Base-by-base conservation (phyloP, 2,329 filamentous ascomycete species). In the Sordariomycetes sp. region DNA sequence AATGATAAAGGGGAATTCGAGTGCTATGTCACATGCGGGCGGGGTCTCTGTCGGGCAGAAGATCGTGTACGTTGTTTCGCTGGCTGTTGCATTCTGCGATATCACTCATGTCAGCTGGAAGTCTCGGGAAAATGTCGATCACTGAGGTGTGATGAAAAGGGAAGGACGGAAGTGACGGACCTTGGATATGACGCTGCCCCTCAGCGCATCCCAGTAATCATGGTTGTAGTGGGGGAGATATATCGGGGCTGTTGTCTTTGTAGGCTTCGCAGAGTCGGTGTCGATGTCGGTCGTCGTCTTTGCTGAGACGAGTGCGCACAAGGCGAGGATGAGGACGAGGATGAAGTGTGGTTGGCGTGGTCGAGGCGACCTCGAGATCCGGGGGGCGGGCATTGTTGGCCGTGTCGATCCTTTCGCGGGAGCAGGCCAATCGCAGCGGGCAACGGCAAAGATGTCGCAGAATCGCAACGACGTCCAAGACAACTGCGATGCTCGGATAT, bases 1-100 rank as follows among this genome's bases (percentile, higher is more conserved):
- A 37, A 70, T 55, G 31, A 64, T 42, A 40, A 69, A 69, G 5
- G 66, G 66, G 23, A 68, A 57, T 29, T 65, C 62, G 11, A 63
- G 57, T 6, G 59, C 59, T 7, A 70, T 49, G 35, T 61, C 57
- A 46, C 66, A 70, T 6, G 51, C 53, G 6, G 50, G 51, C 4
- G 57, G 54, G n/a, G 55, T 54, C 35, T 59, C 47, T 20, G 61
- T 54, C 8, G 58, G 58, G 39, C 66, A 70, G 44, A 70, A 70
- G 26, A 70, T 61, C 37, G 65, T 68, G 40, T 66, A 69, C 17
- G 62, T 61, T 12, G 66, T 69, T 38, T 58, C 43, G 36, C 42
- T 46, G 6, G 47, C 49, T 8, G 49, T 36, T 12, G 47, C 41
- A 37, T 68, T 51, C 63, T 66, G 41, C 21, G 4, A 17, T n/a